Evolutionary conservation across 331 rosid genomes (phyloP).

Genomic region (Acacia pycnantha): DNA sequence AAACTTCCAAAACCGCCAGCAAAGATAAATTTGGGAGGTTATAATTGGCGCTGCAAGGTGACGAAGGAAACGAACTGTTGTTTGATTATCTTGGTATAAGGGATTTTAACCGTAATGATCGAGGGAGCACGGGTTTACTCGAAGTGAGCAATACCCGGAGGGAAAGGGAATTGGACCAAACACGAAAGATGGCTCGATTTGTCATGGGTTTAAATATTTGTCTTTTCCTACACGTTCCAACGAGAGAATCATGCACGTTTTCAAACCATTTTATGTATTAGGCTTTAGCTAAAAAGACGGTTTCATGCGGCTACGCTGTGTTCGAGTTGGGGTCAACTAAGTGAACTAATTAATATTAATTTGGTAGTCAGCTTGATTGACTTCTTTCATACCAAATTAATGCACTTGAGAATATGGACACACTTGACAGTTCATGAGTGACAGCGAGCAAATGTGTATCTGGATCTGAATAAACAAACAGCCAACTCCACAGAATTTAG

Average conservation of each 20-base stretch:
- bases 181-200: not conserved
- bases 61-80: not conserved
- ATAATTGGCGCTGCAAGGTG: not conserved
- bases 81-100: not conserved
- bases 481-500: not conserved
- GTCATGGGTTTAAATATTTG: not conserved
- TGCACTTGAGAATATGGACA: slow-evolving; percentile 12
- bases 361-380: slow-evolving; percentile 23
- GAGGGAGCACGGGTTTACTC: not conserved
- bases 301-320: slow-evolving; percentile 24
- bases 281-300: slow-evolving; percentile 10
- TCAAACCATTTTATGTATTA: not conserved
- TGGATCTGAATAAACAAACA: not conserved
- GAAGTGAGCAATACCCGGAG: not conserved
- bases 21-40: not conserved
- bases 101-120: not conserved
- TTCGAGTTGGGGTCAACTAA: slow-evolving; percentile 10
- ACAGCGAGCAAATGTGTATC: not conserved
- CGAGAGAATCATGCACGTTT: not conserved
- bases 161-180: not conserved
- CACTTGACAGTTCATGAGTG: not conserved
- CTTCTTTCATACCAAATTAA: slow-evolving; percentile 27
- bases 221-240: not conserved
- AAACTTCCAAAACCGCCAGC: not conserved
- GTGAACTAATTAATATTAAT: not conserved